phyloP scores from a whole-genome alignment of 352 stramenopile genomes.

The Globisporangium solare region DNA sequence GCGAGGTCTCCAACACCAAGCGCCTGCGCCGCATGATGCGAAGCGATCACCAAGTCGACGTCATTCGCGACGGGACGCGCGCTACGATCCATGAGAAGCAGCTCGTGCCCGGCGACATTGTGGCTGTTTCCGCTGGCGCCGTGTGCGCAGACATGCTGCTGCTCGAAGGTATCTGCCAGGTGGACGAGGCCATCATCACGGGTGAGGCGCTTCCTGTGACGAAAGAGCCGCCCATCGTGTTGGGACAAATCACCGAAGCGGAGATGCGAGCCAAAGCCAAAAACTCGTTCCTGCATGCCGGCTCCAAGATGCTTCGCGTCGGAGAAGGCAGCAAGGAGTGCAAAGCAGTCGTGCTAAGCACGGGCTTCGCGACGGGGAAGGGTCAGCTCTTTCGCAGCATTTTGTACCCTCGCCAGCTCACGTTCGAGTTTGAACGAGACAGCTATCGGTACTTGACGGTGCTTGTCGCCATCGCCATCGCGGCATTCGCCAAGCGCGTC shows the following conservation, averaged over 20 bases:
- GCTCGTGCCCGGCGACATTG: constrained; percentile 70
- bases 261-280: constrained; percentile 35
- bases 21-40: constrained; percentile 55
- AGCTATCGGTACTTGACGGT: constrained; percentile 62
- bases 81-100: constrained; percentile 28
- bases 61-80: constrained; percentile 42
- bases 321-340: constrained; percentile 31
- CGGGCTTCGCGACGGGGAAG: constrained; percentile 60
- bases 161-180: constrained; percentile 57
- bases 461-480: constrained; percentile 12
- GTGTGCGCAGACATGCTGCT: constrained; percentile 63
- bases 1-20: constrained; percentile 56
- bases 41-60: constrained; percentile 53
- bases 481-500: constrained; percentile 43
- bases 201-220: constrained; percentile 66
- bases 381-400: constrained; percentile 70
- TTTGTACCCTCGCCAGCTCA: constrained; percentile 47
- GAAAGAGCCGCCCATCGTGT: constrained; percentile 40
- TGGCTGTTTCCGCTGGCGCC: constrained; percentile 57
- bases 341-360: constrained; percentile 49
- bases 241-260: constrained; percentile 1
- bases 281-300: constrained; percentile 54
- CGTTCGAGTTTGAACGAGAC: constrained; percentile 63
- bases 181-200: constrained; percentile 73
- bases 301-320: constrained; percentile 32